These are phyloP conservation scores for Russula vinacea DNA, from an alignment of 768 basidiomycete species.

Conservation along the genomic window DNA sequence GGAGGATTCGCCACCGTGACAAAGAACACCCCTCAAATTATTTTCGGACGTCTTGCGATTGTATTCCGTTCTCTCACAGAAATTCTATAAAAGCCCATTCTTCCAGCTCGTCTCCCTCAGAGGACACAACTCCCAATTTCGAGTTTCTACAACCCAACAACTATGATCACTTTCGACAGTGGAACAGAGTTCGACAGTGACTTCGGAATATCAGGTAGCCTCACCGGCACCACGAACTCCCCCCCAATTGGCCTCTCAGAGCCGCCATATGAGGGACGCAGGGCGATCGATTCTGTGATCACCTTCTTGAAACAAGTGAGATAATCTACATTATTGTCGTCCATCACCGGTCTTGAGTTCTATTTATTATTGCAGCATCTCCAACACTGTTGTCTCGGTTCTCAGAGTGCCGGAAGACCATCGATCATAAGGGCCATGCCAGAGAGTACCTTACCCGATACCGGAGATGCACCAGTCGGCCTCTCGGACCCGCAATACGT, in stretches of 20 bases:
- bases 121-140: neutral
- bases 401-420: constrained; percentile 71
- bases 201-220: neutral
- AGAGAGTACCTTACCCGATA: constrained; percentile 54
- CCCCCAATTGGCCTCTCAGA: neutral
- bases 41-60: neutral
- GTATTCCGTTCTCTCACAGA: neutral
- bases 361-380: constrained; percentile 38
- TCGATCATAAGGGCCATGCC: constrained; percentile 75
- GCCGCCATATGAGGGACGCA: neutral
- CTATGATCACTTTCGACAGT: neutral
- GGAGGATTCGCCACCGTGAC: neutral
- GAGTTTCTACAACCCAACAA: neutral
- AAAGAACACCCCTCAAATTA: neutral
- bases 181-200: neutral
- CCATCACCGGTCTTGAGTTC: neutral
- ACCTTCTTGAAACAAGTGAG: neutral
- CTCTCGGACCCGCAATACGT: constrained; percentile 48
- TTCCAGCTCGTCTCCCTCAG: neutral
- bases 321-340: no score
- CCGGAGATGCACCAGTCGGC: constrained; percentile 41
- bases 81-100: neutral
- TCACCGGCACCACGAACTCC: neutral
- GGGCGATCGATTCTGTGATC: neutral
- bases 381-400: constrained; percentile 69